Evolutionary conservation across 768 basidiomycete genomes (phyloP), one percentile per base, ranked within the genome.

Genomic region (Pulveroboletus sp.): DNA sequence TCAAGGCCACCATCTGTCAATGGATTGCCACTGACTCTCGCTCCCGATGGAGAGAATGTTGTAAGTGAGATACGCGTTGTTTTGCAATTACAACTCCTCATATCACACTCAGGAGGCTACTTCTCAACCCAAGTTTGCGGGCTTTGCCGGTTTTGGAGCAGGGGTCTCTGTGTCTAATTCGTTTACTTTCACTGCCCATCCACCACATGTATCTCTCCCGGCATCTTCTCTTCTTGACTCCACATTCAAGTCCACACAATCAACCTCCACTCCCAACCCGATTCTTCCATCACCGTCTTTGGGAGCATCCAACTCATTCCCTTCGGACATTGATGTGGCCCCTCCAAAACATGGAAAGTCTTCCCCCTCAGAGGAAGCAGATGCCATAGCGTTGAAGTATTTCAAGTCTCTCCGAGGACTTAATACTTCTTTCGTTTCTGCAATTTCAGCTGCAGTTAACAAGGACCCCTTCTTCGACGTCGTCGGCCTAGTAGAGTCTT

Each of bases 381-480:
- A 69, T 30, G 57, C 58, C 14, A 53, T 59, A 24, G 73, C 75
- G 32, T 57, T 80, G 14, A 78, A 79, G 46, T 88, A 83, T 61
- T 88, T 81, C 69, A 78, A 71, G 36, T 78, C 81, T 24, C 75
- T 90, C n/a, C 82, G 88, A 32, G 87, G 86, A 13, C 74, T 90
- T 37, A 90, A 90, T 59, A 67, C 76, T 31, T 86, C 84, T 3
- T 71, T 89, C 52, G 62, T 85, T 21, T 70, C 76, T n/a, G 75
- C 78, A 13, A 63, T 87, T 47, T 72, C 77, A 28, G 76, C 77
- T 51, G 77, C 79, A 18, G 71, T 86, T 18, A 79, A 84, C 43
- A 70, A 76, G 14, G 86, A 90, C 66, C 83, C 87, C 2, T 89
- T 89, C 62, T 63, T 69, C n/a, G 84, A 90, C 53, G 61, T 87